A percentile compares a stretch with the other conserved stretches of the same genome.
Evolutionary conservation across 1,284 basidiomycete genomes (phyloP).

Genomic region (Fistulinella cinereoalba): DNA sequence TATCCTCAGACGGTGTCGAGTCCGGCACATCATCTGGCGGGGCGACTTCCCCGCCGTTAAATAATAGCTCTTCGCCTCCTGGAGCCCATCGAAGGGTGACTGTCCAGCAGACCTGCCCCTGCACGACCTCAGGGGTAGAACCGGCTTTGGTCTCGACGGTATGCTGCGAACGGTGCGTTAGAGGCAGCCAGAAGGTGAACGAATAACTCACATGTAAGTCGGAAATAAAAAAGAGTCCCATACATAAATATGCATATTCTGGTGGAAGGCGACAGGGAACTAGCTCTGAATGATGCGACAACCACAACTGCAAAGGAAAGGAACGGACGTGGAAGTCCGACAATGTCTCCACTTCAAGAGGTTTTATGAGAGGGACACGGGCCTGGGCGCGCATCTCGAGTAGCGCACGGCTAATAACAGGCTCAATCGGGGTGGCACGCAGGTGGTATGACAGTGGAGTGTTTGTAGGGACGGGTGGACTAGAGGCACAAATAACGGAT

Average conservation of each 20-base stretch:
- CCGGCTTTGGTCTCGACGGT: neutral
- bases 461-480: no score
- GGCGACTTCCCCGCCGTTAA: neutral
- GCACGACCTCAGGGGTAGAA: slow-evolving; percentile 1
- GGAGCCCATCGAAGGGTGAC: slow-evolving; percentile 31
- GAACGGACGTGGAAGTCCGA: slow-evolving; percentile 9
- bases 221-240: slow-evolving; percentile 33
- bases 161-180: slow-evolving; percentile 15
- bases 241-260: slow-evolving; percentile 29
- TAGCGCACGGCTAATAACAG: no score
- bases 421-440: neutral
- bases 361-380: slow-evolving; percentile 20
- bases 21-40: slow-evolving; percentile 1
- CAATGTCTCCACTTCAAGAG: slow-evolving; percentile 27
- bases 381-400: no score
- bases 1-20: neutral
- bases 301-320: slow-evolving; percentile 30
- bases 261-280: slow-evolving; percentile 11
- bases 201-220: slow-evolving; percentile 23
- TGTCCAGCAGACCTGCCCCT: slow-evolving; percentile 28
- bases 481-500: no score
- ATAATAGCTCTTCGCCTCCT: slow-evolving; percentile 29
- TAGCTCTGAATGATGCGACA: slow-evolving; percentile 18
- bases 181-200: neutral
- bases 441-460: no score